These are phyloP conservation scores for Penicillium riverlandense DNA, from an alignment of 495 filamentous ascomycete species.

Conservation along the genomic window DNA sequence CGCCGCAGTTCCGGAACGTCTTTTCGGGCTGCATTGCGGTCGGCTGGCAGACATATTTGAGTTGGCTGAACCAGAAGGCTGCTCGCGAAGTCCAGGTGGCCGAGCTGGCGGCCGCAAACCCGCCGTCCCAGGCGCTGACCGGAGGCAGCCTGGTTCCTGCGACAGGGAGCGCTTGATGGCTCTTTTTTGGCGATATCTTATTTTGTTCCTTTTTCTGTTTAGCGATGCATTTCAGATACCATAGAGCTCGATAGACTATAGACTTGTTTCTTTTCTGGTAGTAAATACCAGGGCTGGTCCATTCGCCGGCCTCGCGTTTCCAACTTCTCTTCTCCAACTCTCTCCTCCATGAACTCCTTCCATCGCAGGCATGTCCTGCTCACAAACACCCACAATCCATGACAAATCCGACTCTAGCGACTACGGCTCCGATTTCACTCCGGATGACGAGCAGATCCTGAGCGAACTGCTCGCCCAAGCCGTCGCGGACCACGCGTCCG, in stretches of 20 bases:
- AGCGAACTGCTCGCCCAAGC: slow-evolving; percentile 36
- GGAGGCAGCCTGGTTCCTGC: slow-evolving; percentile 7
- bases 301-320: slow-evolving; percentile 1
- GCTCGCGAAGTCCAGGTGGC: slow-evolving; percentile 45
- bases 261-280: neutral
- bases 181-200: slow-evolving; percentile 10
- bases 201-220: slow-evolving; percentile 3
- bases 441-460: slow-evolving; percentile 52
- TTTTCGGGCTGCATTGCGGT: slow-evolving; percentile 73
- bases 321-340: slow-evolving; percentile 1
- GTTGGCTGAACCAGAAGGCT: slow-evolving; percentile 69
- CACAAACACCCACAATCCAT: slow-evolving; percentile 8
- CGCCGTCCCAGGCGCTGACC: slow-evolving; percentile 3
- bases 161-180: slow-evolving; percentile 18
- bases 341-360: slow-evolving; percentile 12
- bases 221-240: slow-evolving; percentile 4
- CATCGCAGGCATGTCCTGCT: slow-evolving; percentile 36
- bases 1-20: slow-evolving; percentile 67
- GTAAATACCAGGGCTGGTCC: neutral
- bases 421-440: slow-evolving; percentile 67
- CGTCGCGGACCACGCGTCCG: slow-evolving; percentile 19
- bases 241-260: slow-evolving; percentile 10
- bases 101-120: slow-evolving; percentile 19
- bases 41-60: slow-evolving; percentile 89
- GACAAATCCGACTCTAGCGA: slow-evolving; percentile 30